Conservation (phyloP, 495 filamentous ascomycete species). For the Penicillium taxi region DNA sequence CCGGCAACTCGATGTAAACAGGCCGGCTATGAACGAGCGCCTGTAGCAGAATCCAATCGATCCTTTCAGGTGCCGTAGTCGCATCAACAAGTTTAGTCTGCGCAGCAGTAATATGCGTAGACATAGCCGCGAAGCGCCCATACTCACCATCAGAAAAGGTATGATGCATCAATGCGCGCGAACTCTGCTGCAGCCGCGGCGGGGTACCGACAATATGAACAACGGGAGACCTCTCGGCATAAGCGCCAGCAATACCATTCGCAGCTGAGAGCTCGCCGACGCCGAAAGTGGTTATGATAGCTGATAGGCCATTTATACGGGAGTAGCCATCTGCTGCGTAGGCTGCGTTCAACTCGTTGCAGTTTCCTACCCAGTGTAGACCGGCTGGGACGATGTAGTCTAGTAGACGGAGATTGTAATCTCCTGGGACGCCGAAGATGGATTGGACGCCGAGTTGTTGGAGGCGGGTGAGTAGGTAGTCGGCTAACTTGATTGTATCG, state of each 20-base stretch:
- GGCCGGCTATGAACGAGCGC: conserved; percentile 33
- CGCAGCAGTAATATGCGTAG: conserved; percentile 30
- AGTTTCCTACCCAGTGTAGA: conserved; percentile 70
- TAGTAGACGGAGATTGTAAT: conserved; percentile 64
- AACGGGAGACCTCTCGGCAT: conserved; percentile 66
- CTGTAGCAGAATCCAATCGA: conserved; percentile 33
- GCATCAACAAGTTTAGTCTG: conserved; percentile 32
- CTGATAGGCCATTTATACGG: conserved; percentile 61
- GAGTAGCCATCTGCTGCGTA: conserved; percentile 81
- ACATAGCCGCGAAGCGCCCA: conserved; percentile 31
- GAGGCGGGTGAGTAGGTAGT: conserved; percentile 64
- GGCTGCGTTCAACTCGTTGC: conserved; percentile 76
- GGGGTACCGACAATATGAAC: conserved; percentile 71
- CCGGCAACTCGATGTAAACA: conserved; percentile 38
- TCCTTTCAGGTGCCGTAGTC: conserved; percentile 25
- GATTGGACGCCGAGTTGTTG: conserved; percentile 60
- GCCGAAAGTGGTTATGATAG: conserved; percentile 72
- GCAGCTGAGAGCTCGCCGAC: conserved; percentile 72
- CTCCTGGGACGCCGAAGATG: conserved; percentile 64
- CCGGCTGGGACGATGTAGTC: conserved; percentile 57
- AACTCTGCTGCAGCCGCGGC: conserved; percentile 20
- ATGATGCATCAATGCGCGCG: conserved; percentile 34
- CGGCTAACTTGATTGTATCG: conserved; percentile 29
- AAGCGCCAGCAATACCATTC: conserved; percentile 65
- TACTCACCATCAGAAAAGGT: conserved; percentile 39